Evolutionary conservation across 805 yeast genomes (phyloP), one percentile per base, ranked within the genome.

Genomic region (Kazachstania martiniae): DNA sequence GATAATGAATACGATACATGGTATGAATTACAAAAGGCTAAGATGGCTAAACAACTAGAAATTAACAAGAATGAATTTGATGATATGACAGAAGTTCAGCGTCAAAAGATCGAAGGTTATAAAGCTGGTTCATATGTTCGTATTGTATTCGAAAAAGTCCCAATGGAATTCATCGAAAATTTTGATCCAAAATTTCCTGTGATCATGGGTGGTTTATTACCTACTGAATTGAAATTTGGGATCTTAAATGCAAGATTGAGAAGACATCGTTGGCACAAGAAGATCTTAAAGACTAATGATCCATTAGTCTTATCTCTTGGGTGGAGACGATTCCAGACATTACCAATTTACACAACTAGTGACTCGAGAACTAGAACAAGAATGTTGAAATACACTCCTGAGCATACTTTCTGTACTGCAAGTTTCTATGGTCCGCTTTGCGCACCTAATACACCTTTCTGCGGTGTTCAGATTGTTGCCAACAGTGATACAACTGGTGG

Each of bases 191-290:
- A 62, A 26, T 86, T 64, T 50, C 97, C 98, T 9, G 66, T 91
- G 18, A 72, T 91, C 12, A 61, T 93, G 46, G 99, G 99, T 37
- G 96, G 97, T 3, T 63, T 91, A 36, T 63, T 89, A 38, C 74
- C 91, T 23, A 84, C 94, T 4, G 99, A 91, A 54, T 80, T 86
- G 36, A 70, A 94, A 51, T 89, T 87, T 53, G 99, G 98, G 5
- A 79, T 82, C 50, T 67, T 86, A 62, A 89, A 84, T 52, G 95
- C 84, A 29, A 75, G 97, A 63, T 74, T 91, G 39, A 86, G 95
- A 74, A 77, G 95, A 60, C 99, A 91, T 56, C 77, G 98, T 65
- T 91, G 99, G 99, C 96, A 91, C 61, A 89, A 86, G 54, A 86
- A 86, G 68, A 84, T 93, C 37, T 66, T 91, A 47, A 91, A 91